Evolutionary conservation across 1,284 basidiomycete species (phyloP).

Genomic region (Hemileia vastatrix): DNA sequence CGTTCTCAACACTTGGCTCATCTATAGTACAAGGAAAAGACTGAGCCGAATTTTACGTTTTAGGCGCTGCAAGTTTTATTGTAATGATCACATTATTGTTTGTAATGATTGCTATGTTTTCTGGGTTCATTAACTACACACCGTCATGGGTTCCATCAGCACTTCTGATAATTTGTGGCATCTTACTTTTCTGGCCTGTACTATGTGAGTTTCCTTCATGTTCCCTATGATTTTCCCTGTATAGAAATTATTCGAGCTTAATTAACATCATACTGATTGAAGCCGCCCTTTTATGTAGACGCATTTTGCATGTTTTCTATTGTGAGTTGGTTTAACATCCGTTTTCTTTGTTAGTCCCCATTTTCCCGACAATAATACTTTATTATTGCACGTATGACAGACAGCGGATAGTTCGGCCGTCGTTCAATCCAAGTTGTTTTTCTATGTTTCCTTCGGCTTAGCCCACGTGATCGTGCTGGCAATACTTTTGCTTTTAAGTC

Average conservation of each 20-base stretch:
- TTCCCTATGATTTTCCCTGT: too few species aligned
- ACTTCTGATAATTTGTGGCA: not conserved
- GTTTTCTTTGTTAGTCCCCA: too few species aligned
- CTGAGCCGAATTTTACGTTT: too few species aligned
- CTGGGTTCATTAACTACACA: not conserved
- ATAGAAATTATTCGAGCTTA: too few species aligned
- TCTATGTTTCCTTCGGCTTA: conserved; percentile 9
- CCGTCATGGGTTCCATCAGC: conserved; percentile 8
- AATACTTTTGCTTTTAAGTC: too few species aligned
- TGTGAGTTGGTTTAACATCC: too few species aligned
- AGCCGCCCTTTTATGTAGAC: too few species aligned
- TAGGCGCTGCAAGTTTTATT: conserved; percentile 14
- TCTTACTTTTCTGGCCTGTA: conserved; percentile 13
- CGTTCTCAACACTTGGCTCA: not conserved
- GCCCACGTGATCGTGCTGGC: too few species aligned
- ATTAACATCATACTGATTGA: too few species aligned
- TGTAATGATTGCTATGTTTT: not conserved
- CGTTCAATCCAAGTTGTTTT: conserved; percentile 9
- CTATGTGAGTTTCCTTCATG: conserved; percentile 6
- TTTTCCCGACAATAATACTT: too few species aligned
- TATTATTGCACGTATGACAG: too few species aligned
- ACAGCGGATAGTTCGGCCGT: conserved; percentile 1
- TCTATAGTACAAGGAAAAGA: not conserved
- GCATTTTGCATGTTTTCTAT: too few species aligned
- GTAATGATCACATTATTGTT: not conserved